Percentiles rank a stretch among this genome's conserved stretches.
Conservation (phyloP, 2,329 filamentous ascomycete species). For the Verticillium longisporum region DNA sequence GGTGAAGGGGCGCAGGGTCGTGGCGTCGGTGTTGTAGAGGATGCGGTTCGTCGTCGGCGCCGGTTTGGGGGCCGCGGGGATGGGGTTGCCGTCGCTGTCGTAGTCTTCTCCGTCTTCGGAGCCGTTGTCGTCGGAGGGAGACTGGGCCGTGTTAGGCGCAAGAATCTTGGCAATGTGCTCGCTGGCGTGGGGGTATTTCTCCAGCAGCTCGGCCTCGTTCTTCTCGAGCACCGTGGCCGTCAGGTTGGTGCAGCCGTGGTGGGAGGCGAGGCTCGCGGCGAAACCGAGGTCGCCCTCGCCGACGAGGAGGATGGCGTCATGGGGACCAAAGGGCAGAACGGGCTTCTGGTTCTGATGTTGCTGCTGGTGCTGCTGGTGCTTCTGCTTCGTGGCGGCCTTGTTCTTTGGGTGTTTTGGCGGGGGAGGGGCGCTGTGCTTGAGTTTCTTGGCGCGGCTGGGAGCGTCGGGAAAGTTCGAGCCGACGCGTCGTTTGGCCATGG, state of each 20-base stretch:
- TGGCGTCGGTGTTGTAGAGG: constrained; percentile 61
- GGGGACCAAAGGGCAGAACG: constrained; percentile 59
- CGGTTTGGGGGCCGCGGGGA: not conserved
- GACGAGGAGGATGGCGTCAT: constrained; percentile 66
- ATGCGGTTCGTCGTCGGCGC: constrained; percentile 33
- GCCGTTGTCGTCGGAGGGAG: too few relatives aligned
- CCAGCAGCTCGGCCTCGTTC: constrained; percentile 44
- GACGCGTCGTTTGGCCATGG: constrained; percentile 35
- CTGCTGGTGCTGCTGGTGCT: constrained; percentile 6
- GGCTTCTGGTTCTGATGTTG: constrained; percentile 30
- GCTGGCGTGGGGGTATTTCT: constrained; percentile 68
- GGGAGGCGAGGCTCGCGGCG: constrained; percentile 55
- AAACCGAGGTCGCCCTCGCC: constrained; percentile 82
- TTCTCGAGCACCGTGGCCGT: constrained; percentile 65
- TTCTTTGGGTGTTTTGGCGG: constrained; percentile 8
- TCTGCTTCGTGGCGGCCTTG: constrained; percentile 8
- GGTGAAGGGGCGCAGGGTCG: constrained; percentile 48
- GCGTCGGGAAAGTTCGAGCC: constrained; percentile 13
- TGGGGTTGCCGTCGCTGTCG: constrained; percentile 7
- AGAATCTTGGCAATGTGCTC: constrained; percentile 49
- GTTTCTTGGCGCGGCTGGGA: constrained; percentile 11
- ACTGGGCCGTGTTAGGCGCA: not conserved
- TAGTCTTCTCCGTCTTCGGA: constrained; percentile 6
- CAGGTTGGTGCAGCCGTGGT: constrained; percentile 60
- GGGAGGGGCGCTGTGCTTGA: constrained; percentile 2